Evolutionary conservation across 2,329 filamentous ascomycete genomes (phyloP), one percentile per base, ranked within the genome.

Genomic region (Iodosphaeria phyllophila): DNA sequence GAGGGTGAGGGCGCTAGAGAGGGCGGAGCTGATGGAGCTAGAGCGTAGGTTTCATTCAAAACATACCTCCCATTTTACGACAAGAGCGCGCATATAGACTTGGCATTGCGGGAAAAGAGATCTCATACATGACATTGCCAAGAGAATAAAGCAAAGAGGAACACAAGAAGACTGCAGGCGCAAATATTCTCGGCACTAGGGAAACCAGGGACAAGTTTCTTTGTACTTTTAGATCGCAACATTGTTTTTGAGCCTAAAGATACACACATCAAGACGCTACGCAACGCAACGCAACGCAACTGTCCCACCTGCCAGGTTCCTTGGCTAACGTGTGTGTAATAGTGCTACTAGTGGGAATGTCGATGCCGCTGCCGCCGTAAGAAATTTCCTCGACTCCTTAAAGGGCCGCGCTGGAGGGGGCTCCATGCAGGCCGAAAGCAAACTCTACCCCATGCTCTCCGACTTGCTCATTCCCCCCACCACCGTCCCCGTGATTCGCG

Each of bases 21-120:
- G 52, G 89, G 86, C 31, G 89, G 91, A 47, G 82, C 82, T 39
- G 89, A 95, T 54, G 89, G 91, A 44, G 91, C 80, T 56, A 73
- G 89, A 93, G 89, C 86, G 89, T 98, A 95, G 86, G 91, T 98
- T 16, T 20, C 25, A 18, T 27, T 27, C 19, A 20, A n/a, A 9
- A 20, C n/a, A 5, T 9, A 9, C 8, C n/a, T n/a, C n/a, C n/a
- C n/a, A n/a, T n/a, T n/a, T n/a, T n/a, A n/a, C n/a, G n/a, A n/a
- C n/a, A n/a, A n/a, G n/a, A n/a, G n/a, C n/a, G n/a, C n/a, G n/a
- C n/a, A n/a, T n/a, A n/a, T n/a, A n/a, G n/a, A n/a, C n/a, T n/a
- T n/a, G n/a, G n/a, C n/a, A n/a, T n/a, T n/a, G n/a, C n/a, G n/a
- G n/a, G n/a, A n/a, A n/a, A n/a, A n/a, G n/a, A n/a, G n/a, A n/a